Percentiles rank a stretch among this genome's conserved stretches.
These are phyloP conservation scores for Ceratocystis albifundus DNA, from an alignment of 2,329 filamentous ascomycete genomes.

Conservation along the genomic window DNA sequence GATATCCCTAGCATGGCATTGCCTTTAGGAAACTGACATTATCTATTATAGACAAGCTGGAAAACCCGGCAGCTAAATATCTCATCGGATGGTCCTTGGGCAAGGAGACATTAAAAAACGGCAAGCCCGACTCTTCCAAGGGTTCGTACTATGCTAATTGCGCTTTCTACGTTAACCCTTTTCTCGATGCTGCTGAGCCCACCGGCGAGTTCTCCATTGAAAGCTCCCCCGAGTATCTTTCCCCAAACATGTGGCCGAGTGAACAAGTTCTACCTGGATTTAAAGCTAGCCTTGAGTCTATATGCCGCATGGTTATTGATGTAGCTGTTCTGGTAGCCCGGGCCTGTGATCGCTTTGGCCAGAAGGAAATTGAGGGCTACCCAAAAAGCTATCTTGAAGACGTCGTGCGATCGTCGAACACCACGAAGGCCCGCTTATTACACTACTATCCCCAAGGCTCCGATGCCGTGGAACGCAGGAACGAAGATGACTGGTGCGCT, in stretches of 20 bases:
- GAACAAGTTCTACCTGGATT: constrained; percentile 63
- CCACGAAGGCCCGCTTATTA: constrained; percentile 79
- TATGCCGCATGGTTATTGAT: constrained; percentile 80
- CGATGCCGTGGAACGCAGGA: constrained; percentile 31
- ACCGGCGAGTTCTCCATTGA: constrained; percentile 45
- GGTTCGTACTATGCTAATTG: constrained; percentile 79
- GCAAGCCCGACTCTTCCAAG: constrained; percentile 67
- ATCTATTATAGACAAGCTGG: constrained; percentile 38
- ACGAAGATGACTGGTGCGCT: constrained; percentile 87
- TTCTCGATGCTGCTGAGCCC: constrained; percentile 50
- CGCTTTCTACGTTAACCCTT: constrained; percentile 58
- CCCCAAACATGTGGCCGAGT: constrained; percentile 78
- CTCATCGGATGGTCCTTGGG: constrained; percentile 68
- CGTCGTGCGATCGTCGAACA: constrained; percentile 73
- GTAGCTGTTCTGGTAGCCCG: constrained; percentile 76
- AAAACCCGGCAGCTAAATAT: constrained; percentile 51
- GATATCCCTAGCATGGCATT: not conserved
- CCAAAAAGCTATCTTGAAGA: constrained; percentile 68
- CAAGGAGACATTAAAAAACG: constrained; percentile 69
- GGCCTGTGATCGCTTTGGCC: constrained; percentile 80
- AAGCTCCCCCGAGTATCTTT: constrained; percentile 77
- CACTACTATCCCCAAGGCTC: constrained; percentile 73
- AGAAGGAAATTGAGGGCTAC: constrained; percentile 66
- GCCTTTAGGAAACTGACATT: constrained; percentile 16
- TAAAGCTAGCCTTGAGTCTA: constrained; percentile 54